These are phyloP conservation scores for Mitragyna speciosa DNA, from an alignment of 257 asterid species.

Conservation along the genomic window DNA sequence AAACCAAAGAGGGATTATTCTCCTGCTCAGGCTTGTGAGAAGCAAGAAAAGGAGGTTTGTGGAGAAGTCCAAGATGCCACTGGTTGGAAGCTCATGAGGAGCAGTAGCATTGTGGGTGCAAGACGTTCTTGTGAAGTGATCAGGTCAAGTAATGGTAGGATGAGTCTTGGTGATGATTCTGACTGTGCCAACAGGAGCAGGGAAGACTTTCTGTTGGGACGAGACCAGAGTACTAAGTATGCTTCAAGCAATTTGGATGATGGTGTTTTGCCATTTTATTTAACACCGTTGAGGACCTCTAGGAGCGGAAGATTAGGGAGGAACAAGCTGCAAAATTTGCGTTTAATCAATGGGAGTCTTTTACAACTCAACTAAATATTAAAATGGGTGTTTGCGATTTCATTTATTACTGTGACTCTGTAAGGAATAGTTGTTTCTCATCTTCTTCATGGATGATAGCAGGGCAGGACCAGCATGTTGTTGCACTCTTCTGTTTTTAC, in stretches of 20 bases:
- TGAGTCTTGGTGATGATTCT: conserved; percentile 48
- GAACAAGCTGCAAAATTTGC: conserved; percentile 42
- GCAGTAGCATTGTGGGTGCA: conserved; percentile 56
- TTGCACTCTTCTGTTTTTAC: neutral
- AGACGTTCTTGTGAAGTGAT: conserved; percentile 53
- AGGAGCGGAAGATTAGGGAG: conserved; percentile 52
- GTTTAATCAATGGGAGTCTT: conserved; percentile 41
- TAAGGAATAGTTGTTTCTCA: conserved; percentile 21
- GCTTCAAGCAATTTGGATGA: conserved; percentile 41
- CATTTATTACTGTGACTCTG: conserved; percentile 25
- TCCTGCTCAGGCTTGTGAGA: conserved; percentile 27
- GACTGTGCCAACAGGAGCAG: conserved; percentile 33
- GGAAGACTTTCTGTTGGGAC: conserved; percentile 51
- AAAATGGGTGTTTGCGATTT: conserved; percentile 20
- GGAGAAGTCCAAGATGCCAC: conserved; percentile 28
- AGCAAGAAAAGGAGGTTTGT: conserved; percentile 36
- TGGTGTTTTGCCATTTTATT: conserved; percentile 60
- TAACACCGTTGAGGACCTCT: conserved; percentile 73
- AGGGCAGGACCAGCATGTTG: conserved; percentile 9
- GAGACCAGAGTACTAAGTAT: conserved; percentile 38
- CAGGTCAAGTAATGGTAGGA: conserved; percentile 47
- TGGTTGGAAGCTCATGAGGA: conserved; percentile 55
- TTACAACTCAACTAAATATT: conserved; percentile 32
- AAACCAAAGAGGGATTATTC: conserved; percentile 32
- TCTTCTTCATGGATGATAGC: conserved; percentile 9